A percentile compares a stretch with the other conserved stretches of the same genome.
phyloP scores from a whole-genome alignment of 305 asterid species.

The Salvia sclarea region DNA sequence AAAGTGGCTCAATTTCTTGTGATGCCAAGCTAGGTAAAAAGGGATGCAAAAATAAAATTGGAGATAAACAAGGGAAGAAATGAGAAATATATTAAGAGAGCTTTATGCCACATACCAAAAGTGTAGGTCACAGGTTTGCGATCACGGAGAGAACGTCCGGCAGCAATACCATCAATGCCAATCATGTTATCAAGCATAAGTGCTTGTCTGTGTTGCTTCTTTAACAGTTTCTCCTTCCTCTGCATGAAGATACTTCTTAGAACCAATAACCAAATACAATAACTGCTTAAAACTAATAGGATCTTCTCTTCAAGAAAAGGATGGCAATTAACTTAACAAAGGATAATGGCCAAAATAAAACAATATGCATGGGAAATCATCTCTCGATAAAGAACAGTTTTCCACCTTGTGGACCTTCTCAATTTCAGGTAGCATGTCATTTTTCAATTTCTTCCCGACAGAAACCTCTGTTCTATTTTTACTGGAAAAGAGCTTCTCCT shows the following conservation, averaged over 20 bases:
- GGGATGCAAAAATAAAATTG: too few species aligned
- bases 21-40: too few species aligned
- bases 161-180: constrained; percentile 66
- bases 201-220: constrained; percentile 96
- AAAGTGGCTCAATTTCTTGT: too few species aligned
- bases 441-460: constrained; percentile 90
- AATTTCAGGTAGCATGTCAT: constrained; percentile 85
- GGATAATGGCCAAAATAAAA: constrained; percentile 12
- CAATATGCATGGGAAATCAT: constrained; percentile 20
- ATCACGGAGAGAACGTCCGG: constrained; percentile 96
- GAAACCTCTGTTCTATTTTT: constrained; percentile 82
- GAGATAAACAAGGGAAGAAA: too few species aligned
- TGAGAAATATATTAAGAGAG: background rate
- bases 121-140: constrained; percentile 97
- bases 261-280: constrained; percentile 24
- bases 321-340: background rate
- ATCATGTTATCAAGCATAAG: constrained; percentile 92
- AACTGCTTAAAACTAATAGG: constrained; percentile 7
- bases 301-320: constrained; percentile 9
- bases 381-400: constrained; percentile 25
- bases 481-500: constrained; percentile 93
- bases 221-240: constrained; percentile 87
- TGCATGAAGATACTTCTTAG: constrained; percentile 46
- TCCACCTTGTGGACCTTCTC: constrained; percentile 95
- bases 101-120: constrained; percentile 57